Evolutionary conservation across 1,139 yeast species (phyloP), one percentile per base, ranked within the genome.

Genomic region (Yamadazyma kanchanaburiensis): DNA sequence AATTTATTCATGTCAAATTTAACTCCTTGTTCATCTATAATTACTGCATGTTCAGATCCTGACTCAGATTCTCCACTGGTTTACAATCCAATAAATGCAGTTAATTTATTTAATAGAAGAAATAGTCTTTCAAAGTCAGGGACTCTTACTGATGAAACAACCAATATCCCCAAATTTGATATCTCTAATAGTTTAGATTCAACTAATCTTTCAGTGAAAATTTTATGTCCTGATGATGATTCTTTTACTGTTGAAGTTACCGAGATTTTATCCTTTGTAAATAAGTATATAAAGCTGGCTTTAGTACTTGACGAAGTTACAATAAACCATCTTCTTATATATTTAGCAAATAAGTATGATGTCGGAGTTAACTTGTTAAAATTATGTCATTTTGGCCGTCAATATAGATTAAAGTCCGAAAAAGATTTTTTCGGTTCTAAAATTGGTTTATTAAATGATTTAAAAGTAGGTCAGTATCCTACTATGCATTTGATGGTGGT

Each of bases 261-360:
- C 10, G 27, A 32, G 12, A 12, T 37, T n/a, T 15, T 28, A 10
- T 11, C 5, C 10, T 37, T 37, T 25, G 20, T 34, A 4, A 32
- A 32, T 21, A 5, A 8, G 2, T 14, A 26, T 12, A 10, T 21
- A 3, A 7, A 15, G n/a, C 11, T 12, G 6, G 19, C 22, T 3
- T 18, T 24, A 13, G 12, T 22, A 7, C 8, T 12, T 11, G 37
- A 32, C 5, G 39, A 36, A 5, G 21, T 51, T 12, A 40, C 55
- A 1, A 27, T 46, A 7, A 34, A 39, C 25, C 59, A 55, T 30
- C 34, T 55, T 6, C 36, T 53, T 14, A 32, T 54, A 4, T 55
- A 42, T 27, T 32, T 54, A 16, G 37, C 38, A 14, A 14, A 39
- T 9, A 25, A 38, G 10, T 23, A 33, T 10, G 10, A 33, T 3